These are phyloP conservation scores for Claviceps pusilla DNA, from an alignment of 2,329 filamentous ascomycete genomes.

Conservation along the genomic window DNA sequence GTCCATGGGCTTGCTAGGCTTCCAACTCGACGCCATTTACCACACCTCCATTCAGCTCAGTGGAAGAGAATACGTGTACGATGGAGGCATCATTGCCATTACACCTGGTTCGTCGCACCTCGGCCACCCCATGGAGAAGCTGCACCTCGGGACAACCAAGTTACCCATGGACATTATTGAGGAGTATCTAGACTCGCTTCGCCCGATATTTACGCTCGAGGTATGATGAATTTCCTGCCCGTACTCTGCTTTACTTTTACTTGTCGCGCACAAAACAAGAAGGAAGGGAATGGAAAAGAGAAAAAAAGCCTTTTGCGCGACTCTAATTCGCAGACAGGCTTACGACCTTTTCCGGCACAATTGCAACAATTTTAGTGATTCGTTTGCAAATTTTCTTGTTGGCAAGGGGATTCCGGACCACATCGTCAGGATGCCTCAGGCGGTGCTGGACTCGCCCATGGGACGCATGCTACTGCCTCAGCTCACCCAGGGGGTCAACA, in stretches of 20 bases:
- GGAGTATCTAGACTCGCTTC: conserved; percentile 76
- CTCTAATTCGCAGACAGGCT: conserved; percentile 32
- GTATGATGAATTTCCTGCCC: conserved; percentile 22
- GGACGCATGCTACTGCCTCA: conserved; percentile 78
- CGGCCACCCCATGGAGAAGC: conserved; percentile 62
- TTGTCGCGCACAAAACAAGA: background rate
- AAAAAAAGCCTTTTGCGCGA: background rate
- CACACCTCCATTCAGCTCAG: conserved; percentile 81
- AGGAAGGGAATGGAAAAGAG: background rate
- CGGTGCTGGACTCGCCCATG: conserved; percentile 72
- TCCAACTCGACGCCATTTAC: conserved; percentile 77
- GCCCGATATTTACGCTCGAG: conserved; percentile 67
- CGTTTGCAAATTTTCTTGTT: conserved; percentile 76
- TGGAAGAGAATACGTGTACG: conserved; percentile 81
- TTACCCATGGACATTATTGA: conserved; percentile 68
- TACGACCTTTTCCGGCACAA: conserved; percentile 88
- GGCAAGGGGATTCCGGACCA: conserved; percentile 78
- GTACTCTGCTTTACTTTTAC: background rate
- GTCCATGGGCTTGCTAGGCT: conserved; percentile 37
- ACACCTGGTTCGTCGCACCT: conserved; percentile 73
- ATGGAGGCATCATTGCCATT: conserved; percentile 72
- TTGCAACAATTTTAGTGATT: conserved; percentile 95
- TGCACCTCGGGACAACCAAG: conserved; percentile 61
- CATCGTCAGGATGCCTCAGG: conserved; percentile 71
- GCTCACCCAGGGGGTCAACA: conserved; percentile 34